These are phyloP conservation scores for Pseudogymnoascus sp. DNA, from an alignment of 2,329 filamentous ascomycete species.

Conservation along the genomic window DNA sequence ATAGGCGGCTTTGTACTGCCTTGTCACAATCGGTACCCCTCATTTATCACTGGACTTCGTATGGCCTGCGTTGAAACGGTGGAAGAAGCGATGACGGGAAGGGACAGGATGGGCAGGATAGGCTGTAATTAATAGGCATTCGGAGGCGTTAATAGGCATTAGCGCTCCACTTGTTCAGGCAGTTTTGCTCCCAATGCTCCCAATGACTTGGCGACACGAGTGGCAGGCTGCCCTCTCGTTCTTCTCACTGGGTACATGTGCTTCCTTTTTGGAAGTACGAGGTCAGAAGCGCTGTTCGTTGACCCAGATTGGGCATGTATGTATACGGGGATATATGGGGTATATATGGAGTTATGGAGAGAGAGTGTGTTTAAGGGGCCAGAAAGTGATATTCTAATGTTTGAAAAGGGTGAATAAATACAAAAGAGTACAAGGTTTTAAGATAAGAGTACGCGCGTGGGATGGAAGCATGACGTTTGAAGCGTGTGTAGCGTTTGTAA, in stretches of 20 bases:
- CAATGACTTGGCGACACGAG: background rate
- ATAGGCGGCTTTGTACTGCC: slow-evolving; percentile 2
- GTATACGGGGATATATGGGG: background rate
- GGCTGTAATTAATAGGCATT: background rate
- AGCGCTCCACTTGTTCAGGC: background rate
- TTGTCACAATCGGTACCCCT: background rate
- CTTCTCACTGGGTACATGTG: background rate
- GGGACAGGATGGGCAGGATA: background rate
- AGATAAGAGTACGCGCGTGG: background rate
- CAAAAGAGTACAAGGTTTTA: background rate
- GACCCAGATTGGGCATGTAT: background rate
- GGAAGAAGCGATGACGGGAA: background rate
- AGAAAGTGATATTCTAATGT: background rate
- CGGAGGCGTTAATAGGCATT: background rate
- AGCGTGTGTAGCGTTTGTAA: background rate
- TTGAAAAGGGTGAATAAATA: background rate
- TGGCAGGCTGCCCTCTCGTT: background rate
- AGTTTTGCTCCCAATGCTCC: background rate
- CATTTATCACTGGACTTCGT: background rate
- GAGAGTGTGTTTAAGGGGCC: background rate
- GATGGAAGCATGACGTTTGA: background rate
- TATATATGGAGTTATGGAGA: no score
- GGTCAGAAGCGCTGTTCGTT: background rate
- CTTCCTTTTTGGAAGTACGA: background rate
- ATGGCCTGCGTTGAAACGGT: background rate